Evolutionary conservation across 805 yeast species (phyloP).

Genomic region (Candida oleophila): DNA sequence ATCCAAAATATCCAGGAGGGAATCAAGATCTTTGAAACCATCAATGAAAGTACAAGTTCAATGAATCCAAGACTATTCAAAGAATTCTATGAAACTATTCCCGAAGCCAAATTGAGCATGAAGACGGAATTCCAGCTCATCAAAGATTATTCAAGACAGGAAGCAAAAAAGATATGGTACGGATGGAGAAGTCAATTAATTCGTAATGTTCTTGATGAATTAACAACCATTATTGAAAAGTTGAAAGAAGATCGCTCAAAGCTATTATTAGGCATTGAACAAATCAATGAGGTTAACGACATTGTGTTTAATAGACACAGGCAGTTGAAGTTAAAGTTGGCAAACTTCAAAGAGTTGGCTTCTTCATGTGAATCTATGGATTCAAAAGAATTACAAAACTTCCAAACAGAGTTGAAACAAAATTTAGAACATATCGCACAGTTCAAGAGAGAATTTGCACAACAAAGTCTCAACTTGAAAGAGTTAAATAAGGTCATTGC

Average conservation of each 20-base stretch:
- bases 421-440: conserved; percentile 2
- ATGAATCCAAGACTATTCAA: conserved; percentile 51
- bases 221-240: conserved; percentile 13
- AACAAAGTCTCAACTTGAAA: conserved; percentile 9
- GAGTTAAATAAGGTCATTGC: conserved; percentile 11
- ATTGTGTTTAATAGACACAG: not conserved
- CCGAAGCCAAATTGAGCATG: conserved; percentile 39
- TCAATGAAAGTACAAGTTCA: conserved; percentile 44
- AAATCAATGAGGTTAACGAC: conserved; percentile 8
- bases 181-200: conserved; percentile 59
- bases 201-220: conserved; percentile 40
- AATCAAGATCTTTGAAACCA: conserved; percentile 42
- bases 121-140: conserved; percentile 49
- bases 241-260: conserved; percentile 6
- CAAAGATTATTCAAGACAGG: conserved; percentile 50
- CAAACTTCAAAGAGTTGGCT: not conserved
- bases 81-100: conserved; percentile 44
- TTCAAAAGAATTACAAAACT: conserved; percentile 9
- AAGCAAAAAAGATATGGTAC: conserved; percentile 59
- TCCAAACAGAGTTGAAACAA: conserved; percentile 13
- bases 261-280: conserved; percentile 5
- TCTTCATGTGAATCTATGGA: conserved; percentile 6
- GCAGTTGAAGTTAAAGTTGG: not conserved
- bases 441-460: conserved; percentile 10
- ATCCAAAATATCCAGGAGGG: conserved; percentile 52